Evolutionary conservation across 148 eudicot genomes (phyloP).

Genomic region (Chenopodium suecicum): DNA sequence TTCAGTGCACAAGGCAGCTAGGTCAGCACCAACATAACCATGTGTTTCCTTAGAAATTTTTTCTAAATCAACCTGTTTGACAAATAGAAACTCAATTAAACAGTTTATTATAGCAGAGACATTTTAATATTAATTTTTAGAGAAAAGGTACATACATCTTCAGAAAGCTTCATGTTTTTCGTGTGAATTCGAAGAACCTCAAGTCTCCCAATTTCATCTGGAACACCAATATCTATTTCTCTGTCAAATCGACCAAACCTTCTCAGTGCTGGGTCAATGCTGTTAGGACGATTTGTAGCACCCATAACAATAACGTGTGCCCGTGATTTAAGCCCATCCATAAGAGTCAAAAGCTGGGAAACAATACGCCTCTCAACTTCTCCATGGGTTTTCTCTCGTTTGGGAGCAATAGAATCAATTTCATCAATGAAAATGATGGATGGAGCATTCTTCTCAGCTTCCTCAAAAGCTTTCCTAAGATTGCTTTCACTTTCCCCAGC

Average conservation of each 20-base stretch:
- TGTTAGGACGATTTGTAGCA: slow-evolving; percentile 89
- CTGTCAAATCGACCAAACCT: slow-evolving; percentile 91
- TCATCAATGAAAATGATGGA: slow-evolving; percentile 88
- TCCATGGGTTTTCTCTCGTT: slow-evolving; percentile 85
- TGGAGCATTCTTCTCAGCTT: slow-evolving; percentile 94
- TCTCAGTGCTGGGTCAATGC: slow-evolving; percentile 87
- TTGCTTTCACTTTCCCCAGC: slow-evolving; percentile 98
- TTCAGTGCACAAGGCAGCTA: slow-evolving; percentile 90
- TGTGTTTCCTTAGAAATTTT: slow-evolving; percentile 83
- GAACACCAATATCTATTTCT: slow-evolving; percentile 92
- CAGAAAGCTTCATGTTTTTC: slow-evolving; percentile 89
- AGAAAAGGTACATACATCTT: slow-evolving; percentile 47
- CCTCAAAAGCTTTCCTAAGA: slow-evolving; percentile 92
- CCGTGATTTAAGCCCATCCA: slow-evolving; percentile 90
- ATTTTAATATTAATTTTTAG: neutral
- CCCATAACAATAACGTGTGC: slow-evolving; percentile 92
- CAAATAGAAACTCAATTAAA: neutral
- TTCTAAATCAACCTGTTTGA: slow-evolving; percentile 73
- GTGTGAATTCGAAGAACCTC: slow-evolving; percentile 92
- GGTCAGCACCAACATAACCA: slow-evolving; percentile 86
- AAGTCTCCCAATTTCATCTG: slow-evolving; percentile 86
- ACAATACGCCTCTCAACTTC: slow-evolving; percentile 96
- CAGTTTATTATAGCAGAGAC: neutral
- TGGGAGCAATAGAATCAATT: slow-evolving; percentile 91
- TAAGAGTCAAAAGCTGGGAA: slow-evolving; percentile 84